These are phyloP conservation scores for Nitzschia inconspicua DNA, from an alignment of 108 stramenopile genomes.

Conservation along the genomic window DNA sequence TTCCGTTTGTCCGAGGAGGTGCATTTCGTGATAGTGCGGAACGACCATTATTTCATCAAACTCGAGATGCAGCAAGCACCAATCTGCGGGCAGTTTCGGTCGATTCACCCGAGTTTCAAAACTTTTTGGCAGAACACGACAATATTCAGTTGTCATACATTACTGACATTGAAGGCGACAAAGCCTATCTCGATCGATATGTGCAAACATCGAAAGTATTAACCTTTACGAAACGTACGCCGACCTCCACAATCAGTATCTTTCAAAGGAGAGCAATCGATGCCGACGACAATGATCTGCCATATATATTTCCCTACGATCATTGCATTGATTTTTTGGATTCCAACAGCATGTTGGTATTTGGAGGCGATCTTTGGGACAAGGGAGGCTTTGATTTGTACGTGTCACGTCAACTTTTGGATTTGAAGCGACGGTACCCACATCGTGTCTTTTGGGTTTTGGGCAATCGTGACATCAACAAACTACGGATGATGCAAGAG, in stretches of 20 bases:
- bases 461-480: slow-evolving; percentile 91
- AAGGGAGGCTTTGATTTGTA: slow-evolving; percentile 84
- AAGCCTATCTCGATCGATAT: slow-evolving; percentile 72
- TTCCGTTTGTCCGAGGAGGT: no score
- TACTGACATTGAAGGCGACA: slow-evolving; percentile 89
- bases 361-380: slow-evolving; percentile 87
- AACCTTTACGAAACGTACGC: slow-evolving; percentile 29
- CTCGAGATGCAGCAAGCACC: no score
- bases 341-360: slow-evolving; percentile 34
- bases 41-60: no score
- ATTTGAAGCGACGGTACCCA: slow-evolving; percentile 64
- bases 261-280: not conserved
- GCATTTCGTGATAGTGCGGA: no score
- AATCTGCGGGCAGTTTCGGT: no score
- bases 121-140: slow-evolving; percentile 9
- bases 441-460: slow-evolving; percentile 75
- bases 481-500: slow-evolving; percentile 76
- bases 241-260: slow-evolving; percentile 1
- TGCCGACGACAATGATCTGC: not conserved
- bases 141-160: slow-evolving; percentile 23
- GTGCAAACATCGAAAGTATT: slow-evolving; percentile 72
- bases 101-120: no score
- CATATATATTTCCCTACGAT: slow-evolving; percentile 55
- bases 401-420: slow-evolving; percentile 73
- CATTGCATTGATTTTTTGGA: slow-evolving; percentile 52